Evolutionary conservation across 495 filamentous ascomycete species (phyloP).

Genomic region (Penicillium goetzii): DNA sequence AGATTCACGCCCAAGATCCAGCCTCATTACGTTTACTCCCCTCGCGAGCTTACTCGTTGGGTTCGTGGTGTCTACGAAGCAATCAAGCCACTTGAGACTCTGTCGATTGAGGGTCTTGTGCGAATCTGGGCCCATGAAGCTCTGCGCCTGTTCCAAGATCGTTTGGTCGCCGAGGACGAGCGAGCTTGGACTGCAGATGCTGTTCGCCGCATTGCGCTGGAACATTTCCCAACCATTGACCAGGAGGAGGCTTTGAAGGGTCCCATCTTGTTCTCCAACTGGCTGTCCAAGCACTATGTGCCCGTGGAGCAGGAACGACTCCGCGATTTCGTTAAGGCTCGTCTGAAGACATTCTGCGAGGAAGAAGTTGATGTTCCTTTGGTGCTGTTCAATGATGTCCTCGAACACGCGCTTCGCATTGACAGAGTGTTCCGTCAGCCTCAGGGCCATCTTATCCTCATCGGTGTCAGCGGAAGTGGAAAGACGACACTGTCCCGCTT

Average conservation of each 20-base stretch:
- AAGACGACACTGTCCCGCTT: constrained; percentile 98
- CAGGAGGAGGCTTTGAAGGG: constrained; percentile 85
- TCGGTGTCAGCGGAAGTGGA: constrained; percentile 96
- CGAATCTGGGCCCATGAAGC: constrained; percentile 99
- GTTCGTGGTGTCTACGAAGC: constrained; percentile 96
- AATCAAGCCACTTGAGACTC: constrained; percentile 84
- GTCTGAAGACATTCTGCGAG: constrained; percentile 97
- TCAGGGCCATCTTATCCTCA: constrained; percentile 96
- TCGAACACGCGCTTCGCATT: constrained; percentile 97
- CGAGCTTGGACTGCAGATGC: constrained; percentile 91
- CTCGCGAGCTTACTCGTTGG: constrained; percentile 96
- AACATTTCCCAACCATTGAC: constrained; percentile 92
- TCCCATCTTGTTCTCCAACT: constrained; percentile 97
- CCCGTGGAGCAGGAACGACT: constrained; percentile 93
- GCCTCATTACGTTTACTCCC: constrained; percentile 98
- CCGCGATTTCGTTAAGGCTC: constrained; percentile 95
- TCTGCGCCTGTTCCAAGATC: constrained; percentile 92
- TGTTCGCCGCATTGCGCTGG: constrained; percentile 79
- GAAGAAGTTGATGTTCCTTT: constrained; percentile 98
- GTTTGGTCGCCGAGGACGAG: constrained; percentile 91
- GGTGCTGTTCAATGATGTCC: constrained; percentile 95
- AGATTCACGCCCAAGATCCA: constrained; percentile 95
- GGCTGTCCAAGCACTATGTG: constrained; percentile 98
- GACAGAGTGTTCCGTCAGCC: constrained; percentile 98
- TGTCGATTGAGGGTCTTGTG: constrained; percentile 88